Base-by-base conservation (phyloP, 2,329 filamentous ascomycete species). In the Calonectria henricotiae region DNA sequence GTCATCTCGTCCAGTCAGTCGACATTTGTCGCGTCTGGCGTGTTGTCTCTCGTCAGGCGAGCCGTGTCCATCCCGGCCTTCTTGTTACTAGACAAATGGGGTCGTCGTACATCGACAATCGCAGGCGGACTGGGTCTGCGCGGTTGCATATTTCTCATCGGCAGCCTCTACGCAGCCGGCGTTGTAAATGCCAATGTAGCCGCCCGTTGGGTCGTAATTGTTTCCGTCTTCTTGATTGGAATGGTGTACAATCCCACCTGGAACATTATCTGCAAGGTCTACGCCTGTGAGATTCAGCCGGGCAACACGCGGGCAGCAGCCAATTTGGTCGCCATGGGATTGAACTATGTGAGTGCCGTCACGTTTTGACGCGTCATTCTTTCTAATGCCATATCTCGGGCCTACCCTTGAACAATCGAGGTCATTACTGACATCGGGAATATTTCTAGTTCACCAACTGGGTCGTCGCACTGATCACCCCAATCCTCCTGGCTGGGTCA, bases 11-110 rank as follows among this genome's bases (percentile, higher is more conserved):
- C 87, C 0, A 81, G 84, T 4, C 86, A 85, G 27, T 85, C 88
- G 1, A 87, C 87, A 0, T 90, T 92, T 74, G 83, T 92, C 2
- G 90, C 90, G 0, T 91, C 89, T 0, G 89, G 89, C 0, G 82
- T 92, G 9, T 90, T 89, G 0, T 89, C 86, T 0, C 84, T 91
- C 1, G 79, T 90, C 2, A 91, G 91, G 78, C 83, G 91, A 23
- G 82, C 83, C n/a, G 82, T 87, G 58, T 89, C 89, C 0, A 84
- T 91, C 32, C 88, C 89, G 0, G 89, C 86, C 0, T 83, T 88
- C 69, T 79, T 90, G 25, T 83, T 87, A 15, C 86, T 88, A 1
- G 89, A 92, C 72, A 83, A 83, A 70, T 67, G 64, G 64, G 54
- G 54, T 1, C n/a, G 89, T 7, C 85, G 87, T 4, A 87, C 85